A percentile compares a stretch with the other conserved stretches of the same genome.
Conservation (phyloP, 2,329 filamentous ascomycete genomes). For the Claviceps capensis region DNA sequence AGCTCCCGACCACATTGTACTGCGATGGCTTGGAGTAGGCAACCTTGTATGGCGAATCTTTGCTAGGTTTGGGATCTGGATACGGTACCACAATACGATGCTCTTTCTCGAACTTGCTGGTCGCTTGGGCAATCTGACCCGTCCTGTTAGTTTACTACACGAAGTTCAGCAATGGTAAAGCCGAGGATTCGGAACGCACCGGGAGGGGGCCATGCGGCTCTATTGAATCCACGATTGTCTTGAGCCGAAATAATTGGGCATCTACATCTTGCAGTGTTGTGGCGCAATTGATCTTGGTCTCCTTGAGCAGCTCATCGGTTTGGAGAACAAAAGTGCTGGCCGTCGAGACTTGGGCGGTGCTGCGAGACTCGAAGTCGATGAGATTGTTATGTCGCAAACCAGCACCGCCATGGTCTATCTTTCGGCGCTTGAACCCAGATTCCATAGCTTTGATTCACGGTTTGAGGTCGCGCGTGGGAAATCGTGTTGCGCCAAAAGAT, state of each 20-base stretch:
- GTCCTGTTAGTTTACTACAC: not conserved
- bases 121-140: slow-evolving; percentile 52
- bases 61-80: slow-evolving; percentile 62
- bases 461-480: not conserved
- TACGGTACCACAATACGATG: slow-evolving; percentile 67
- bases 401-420: slow-evolving; percentile 27
- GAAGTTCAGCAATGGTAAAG: not conserved
- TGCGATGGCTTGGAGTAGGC: slow-evolving; percentile 61
- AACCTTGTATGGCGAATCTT: slow-evolving; percentile 70
- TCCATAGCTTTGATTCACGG: slow-evolving; percentile 25
- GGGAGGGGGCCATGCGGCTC: slow-evolving; percentile 33
- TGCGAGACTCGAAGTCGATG: slow-evolving; percentile 27
- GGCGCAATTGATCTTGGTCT: slow-evolving; percentile 38
- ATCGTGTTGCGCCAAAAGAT: not conserved
- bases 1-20: slow-evolving; percentile 83
- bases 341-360: slow-evolving; percentile 27
- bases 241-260: slow-evolving; percentile 35
- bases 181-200: slow-evolving; percentile 23
- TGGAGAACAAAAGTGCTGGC: slow-evolving; percentile 44
- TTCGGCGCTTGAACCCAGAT: slow-evolving; percentile 33
- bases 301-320: slow-evolving; percentile 44
- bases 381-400: slow-evolving; percentile 21
- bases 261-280: slow-evolving; percentile 35
- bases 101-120: slow-evolving; percentile 50
- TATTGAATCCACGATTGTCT: slow-evolving; percentile 37